Evolutionary conservation across 2,329 filamentous ascomycete genomes (phyloP), one percentile per base, ranked within the genome.

Genomic region (Penicillium sp.): DNA sequence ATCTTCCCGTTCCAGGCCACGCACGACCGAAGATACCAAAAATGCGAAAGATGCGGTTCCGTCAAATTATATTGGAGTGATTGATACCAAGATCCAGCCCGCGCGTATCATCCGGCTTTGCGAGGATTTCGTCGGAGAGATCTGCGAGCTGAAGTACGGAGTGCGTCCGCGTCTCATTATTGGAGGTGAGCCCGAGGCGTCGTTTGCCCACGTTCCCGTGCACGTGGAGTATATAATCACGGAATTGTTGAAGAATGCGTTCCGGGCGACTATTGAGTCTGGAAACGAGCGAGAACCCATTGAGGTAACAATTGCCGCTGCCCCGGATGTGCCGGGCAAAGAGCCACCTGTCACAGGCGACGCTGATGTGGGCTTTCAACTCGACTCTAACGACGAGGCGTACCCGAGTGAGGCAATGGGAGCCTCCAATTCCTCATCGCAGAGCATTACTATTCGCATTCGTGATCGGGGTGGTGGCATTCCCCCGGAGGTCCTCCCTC

Each of bases 221-320:
- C 95, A 99, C 76, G 85, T 99, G 26, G 94, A 98, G 78, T 99
- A 99, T 76, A 97, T 99, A 66, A 86, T 97, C 65, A 99, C 94
- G 0, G 95, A 99, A 77, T 84, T 99, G 1, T 84, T 99, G 60
- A 99, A 99, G 78, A 99, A 99, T 73, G 92, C 93, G 0, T 99
- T 98, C 80, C 87, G 95, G 46, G 94, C 95, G 4, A 96, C 92
- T 0, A 88, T 98, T 10, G 95, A 99, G 77, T 89, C 85, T 60
- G 87, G 88, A n/a, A 88, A 86, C 71, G 89, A 90, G 68, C 84
- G 85, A 45, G 90, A 96, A 66, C 92, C 94, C 1, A 84, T 99
- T 43, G 91, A 97, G 67, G 89, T 98, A 62, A 99, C 95, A 14
- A 95, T 99, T 63, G 94, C 94, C 0, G 91, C 86, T 1, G 81